Conservation (phyloP, 108 stramenopile species). For the Stephanodiscus triporus region DNA sequence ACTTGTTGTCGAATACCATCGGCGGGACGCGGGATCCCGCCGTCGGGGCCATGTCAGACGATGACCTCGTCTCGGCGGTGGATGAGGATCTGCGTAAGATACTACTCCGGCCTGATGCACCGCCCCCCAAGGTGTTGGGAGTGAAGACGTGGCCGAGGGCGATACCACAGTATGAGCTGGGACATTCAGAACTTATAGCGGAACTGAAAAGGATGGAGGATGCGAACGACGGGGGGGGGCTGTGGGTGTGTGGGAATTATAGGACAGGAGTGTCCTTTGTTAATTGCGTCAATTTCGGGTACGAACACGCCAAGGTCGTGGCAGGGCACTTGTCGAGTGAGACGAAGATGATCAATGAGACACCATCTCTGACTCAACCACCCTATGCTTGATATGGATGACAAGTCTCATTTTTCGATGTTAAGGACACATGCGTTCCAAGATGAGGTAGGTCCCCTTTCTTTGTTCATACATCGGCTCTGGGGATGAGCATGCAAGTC, state of each 20-base stretch:
- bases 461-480: too few relatives aligned
- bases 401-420: too few relatives aligned
- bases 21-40: conserved; percentile 93
- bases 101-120: conserved; percentile 82
- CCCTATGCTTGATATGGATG: too few relatives aligned
- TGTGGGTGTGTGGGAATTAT: conserved; percentile 93
- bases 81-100: conserved; percentile 86
- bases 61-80: conserved; percentile 88
- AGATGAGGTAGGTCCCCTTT: too few relatives aligned
- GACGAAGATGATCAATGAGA: not conserved
- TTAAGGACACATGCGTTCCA: too few relatives aligned
- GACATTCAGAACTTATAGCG: conserved; percentile 76
- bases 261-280: conserved; percentile 93
- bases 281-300: conserved; percentile 95
- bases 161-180: conserved; percentile 92
- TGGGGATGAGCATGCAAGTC: too few relatives aligned
- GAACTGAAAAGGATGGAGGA: conserved; percentile 59
- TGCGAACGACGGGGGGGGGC: conserved; percentile 56
- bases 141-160: conserved; percentile 92
- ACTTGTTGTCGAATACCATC: conserved; percentile 93
- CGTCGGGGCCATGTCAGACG: conserved; percentile 78
- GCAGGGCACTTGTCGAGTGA: conserved; percentile 56
- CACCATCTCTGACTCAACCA: not conserved
- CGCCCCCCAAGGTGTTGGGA: conserved; percentile 83
- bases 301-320: conserved; percentile 83